These are phyloP conservation scores for Entomortierella beljakovae DNA, from an alignment of 192 early-diverging fungal genomes.

Conservation along the genomic window DNA sequence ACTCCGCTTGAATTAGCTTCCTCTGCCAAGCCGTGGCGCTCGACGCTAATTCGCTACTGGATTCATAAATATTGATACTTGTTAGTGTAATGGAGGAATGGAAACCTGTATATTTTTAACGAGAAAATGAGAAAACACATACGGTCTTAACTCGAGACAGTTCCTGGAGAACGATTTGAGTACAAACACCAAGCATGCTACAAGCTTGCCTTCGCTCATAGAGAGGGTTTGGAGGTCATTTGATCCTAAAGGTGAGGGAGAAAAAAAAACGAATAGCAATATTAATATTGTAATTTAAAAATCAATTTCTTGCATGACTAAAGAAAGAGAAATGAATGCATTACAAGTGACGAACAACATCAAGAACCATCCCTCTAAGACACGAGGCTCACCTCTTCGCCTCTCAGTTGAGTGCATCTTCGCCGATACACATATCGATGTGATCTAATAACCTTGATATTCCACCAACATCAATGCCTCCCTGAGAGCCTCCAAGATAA, in stretches of 20 bases:
- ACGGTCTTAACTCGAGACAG: background rate
- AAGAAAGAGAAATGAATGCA: background rate
- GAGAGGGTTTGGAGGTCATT: background rate
- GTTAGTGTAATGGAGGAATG: background rate
- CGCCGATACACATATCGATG: background rate
- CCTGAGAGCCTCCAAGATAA: background rate
- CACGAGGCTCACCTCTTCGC: background rate
- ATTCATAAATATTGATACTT: background rate
- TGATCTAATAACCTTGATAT: background rate
- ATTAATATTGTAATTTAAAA: too few species aligned
- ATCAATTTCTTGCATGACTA: too few species aligned
- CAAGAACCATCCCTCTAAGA: background rate
- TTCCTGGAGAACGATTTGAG: background rate
- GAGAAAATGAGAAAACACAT: background rate
- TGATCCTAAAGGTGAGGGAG: background rate
- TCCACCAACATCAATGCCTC: background rate
- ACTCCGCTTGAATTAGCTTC: background rate
- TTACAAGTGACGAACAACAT: background rate
- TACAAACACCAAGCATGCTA: background rate
- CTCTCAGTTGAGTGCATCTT: background rate
- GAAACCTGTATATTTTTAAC: background rate
- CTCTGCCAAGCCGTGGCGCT: background rate
- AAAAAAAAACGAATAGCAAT: too few species aligned
- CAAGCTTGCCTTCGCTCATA: background rate
- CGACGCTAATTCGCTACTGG: background rate